Evolutionary conservation across 163 green algal genomes (phyloP).

Genomic region (Scenedesmus sp.): DNA sequence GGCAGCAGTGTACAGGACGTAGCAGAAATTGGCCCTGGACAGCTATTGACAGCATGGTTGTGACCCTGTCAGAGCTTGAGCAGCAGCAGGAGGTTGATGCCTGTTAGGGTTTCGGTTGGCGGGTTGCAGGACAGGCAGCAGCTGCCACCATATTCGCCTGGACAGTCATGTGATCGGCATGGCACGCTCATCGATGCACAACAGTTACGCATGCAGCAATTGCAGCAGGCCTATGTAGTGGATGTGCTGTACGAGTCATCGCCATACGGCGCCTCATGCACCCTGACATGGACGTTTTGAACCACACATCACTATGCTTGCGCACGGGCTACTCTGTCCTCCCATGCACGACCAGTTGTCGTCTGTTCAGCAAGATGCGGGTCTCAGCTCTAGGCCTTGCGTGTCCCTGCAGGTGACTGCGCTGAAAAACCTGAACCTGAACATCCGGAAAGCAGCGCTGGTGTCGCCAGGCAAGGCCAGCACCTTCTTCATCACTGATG

Average conservation of each 20-base stretch:
- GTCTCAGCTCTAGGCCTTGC: not conserved
- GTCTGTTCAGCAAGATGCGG: not conserved
- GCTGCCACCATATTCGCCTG: not conserved
- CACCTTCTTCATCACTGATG: constrained; percentile 95
- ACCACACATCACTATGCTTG: no score
- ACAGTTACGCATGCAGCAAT: not conserved
- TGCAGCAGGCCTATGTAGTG: not conserved
- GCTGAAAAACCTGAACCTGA: constrained; percentile 93
- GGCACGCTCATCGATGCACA: no score
- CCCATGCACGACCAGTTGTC: not conserved
- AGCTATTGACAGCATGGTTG: not conserved
- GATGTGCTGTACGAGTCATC: not conserved
- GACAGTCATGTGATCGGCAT: no score
- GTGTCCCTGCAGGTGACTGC: constrained; percentile 74
- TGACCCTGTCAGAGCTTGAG: not conserved
- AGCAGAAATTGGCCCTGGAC: not conserved
- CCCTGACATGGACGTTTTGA: no score
- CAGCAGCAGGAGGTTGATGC: not conserved
- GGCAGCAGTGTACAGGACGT: not conserved
- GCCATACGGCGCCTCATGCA: no score
- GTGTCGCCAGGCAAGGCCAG: constrained; percentile 55
- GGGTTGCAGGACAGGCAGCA: not conserved
- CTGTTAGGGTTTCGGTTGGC: not conserved
- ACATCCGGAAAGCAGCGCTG: constrained; percentile 93
- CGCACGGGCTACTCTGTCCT: no score